phyloP scores from a whole-genome alignment of 805 yeast species.

The Candida berthetii region DNA sequence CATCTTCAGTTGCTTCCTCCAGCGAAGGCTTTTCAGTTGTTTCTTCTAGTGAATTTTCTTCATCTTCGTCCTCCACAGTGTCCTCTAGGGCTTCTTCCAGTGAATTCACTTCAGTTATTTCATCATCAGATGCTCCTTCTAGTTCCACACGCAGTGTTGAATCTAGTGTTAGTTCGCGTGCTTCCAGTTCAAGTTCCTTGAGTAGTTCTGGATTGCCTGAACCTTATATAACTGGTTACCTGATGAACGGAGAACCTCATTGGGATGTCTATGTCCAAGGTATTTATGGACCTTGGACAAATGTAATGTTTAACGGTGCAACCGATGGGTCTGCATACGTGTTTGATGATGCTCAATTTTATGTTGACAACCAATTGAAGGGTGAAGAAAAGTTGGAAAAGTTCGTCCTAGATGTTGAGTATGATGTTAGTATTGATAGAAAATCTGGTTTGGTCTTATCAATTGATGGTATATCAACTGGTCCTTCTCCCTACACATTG shows the following conservation, averaged over 20 bases:
- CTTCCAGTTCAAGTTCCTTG: background rate
- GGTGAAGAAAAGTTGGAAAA: background rate
- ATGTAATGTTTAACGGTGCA: background rate
- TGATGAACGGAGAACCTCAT: background rate
- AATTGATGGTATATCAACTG: slow-evolving; percentile 1
- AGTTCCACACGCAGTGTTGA: background rate
- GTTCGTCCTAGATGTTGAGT: background rate
- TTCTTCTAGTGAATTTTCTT: no score
- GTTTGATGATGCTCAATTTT: background rate
- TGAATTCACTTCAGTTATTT: background rate
- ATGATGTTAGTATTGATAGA: background rate
- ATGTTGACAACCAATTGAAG: background rate
- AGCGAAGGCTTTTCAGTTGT: no score
- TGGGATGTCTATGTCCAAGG: slow-evolving; percentile 3
- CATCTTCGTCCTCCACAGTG: background rate
- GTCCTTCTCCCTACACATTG: slow-evolving; percentile 3
- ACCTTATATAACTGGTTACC: slow-evolving; percentile 1
- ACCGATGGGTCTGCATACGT: background rate
- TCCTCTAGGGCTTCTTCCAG: background rate
- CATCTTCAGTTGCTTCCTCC: no score
- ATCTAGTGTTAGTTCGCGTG: background rate
- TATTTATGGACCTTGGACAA: background rate
- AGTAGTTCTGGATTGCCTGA: background rate
- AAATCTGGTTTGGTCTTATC: slow-evolving; percentile 2
- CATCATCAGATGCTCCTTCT: background rate